Evolutionary conservation across 805 yeast species (phyloP).

Genomic region (Lipomyces japonicus): DNA sequence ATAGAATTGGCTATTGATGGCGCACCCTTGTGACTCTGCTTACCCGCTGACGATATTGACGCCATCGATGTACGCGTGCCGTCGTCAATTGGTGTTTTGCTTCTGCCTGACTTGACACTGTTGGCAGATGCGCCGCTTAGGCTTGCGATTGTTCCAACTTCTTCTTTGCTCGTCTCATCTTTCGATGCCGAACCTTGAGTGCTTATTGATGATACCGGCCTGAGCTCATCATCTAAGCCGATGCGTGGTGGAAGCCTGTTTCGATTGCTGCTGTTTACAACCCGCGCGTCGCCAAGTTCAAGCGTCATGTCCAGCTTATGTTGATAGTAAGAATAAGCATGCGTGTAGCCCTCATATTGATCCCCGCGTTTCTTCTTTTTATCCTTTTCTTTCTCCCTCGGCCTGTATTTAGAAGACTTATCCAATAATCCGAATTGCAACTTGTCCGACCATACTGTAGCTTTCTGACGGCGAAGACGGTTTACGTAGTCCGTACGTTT

Average conservation of each 20-base stretch:
- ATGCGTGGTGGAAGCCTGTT: background rate
- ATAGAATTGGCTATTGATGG: background rate
- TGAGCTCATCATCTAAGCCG: background rate
- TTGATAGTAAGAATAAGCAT: conserved; percentile 24
- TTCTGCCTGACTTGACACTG: too few species aligned
- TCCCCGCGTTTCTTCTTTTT: conserved; percentile 5
- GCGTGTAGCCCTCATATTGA: conserved; percentile 12
- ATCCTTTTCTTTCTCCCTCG: background rate
- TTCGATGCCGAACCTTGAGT: background rate
- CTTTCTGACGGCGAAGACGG: conserved; percentile 24
- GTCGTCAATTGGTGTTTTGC: too few species aligned
- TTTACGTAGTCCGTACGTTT: conserved; percentile 13
- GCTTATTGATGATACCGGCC: background rate
- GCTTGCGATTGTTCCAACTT: background rate
- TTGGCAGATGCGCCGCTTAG: too few species aligned
- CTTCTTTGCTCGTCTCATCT: background rate
- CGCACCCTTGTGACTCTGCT: background rate
- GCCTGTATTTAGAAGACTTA: background rate
- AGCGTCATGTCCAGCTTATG: conserved; percentile 28
- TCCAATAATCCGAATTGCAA: conserved; percentile 7
- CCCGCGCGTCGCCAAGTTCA: conserved; percentile 24
- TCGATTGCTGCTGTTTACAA: conserved; percentile 4
- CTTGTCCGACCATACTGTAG: conserved; percentile 23
- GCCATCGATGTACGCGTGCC: too few species aligned
- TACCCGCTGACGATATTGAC: too few species aligned